Percentiles rank a stretch among this genome's conserved stretches.
Conservation (phyloP, 208 protist species). For the Trypanosoma congolense region DNA sequence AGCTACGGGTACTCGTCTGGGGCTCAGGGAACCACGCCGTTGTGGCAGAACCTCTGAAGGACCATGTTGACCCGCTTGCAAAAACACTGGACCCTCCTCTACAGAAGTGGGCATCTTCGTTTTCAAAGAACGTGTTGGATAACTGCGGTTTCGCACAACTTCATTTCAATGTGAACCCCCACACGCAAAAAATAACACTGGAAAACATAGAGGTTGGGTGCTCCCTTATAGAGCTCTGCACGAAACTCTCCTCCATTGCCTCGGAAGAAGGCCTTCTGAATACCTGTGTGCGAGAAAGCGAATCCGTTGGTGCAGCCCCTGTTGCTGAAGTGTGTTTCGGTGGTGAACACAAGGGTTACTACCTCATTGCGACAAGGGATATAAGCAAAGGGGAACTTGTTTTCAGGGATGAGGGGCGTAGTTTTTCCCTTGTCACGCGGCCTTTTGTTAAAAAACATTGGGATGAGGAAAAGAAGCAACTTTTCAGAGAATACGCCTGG, state of each 20-base stretch:
- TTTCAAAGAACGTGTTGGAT: constrained; percentile 33
- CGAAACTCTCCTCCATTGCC: constrained; percentile 1
- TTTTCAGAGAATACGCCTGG: constrained; percentile 88
- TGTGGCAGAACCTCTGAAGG: not conserved
- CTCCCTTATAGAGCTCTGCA: constrained; percentile 9
- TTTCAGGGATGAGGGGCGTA: constrained; percentile 75
- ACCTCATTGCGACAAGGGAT: constrained; percentile 43
- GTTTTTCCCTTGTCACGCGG: constrained; percentile 65
- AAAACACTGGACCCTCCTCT: constrained; percentile 12
- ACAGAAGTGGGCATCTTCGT: constrained; percentile 14
- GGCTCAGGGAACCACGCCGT: constrained; percentile 8
- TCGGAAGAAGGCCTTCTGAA: constrained; percentile 7
- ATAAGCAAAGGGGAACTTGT: constrained; percentile 54
- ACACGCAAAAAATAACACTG: constrained; percentile 11
- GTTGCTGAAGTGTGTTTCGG: constrained; percentile 14
- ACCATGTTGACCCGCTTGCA: constrained; percentile 6
- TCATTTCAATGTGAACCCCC: constrained; percentile 11
- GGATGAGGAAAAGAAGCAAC: constrained; percentile 35
- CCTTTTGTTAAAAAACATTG: constrained; percentile 60
- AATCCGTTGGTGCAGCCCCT: not conserved
- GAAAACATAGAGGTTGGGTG: constrained; percentile 19
- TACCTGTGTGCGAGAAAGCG: constrained; percentile 12
- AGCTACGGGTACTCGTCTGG: constrained; percentile 14
- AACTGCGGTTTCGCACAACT: constrained; percentile 24
- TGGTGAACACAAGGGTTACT: constrained; percentile 44